Base-by-base conservation (phyloP, 192 early-diverging fungal genomes). In the Ambispora gerdemannii region DNA sequence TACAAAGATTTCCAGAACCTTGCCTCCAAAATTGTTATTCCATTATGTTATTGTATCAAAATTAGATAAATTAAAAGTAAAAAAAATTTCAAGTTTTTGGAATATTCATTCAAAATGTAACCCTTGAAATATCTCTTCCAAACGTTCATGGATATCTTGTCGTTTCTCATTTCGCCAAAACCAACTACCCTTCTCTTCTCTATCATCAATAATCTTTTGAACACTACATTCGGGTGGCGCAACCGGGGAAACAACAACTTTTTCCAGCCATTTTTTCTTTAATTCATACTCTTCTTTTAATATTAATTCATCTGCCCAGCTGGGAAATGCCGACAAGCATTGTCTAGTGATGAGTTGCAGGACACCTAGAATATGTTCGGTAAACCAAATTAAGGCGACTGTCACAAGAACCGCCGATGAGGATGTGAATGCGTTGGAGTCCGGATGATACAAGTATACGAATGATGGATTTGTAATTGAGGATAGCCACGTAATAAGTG, bases 381-480 rank as follows among this genome's bases (percentile, higher is more conserved):
- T 71, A 33, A 75, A 34, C 51, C 77, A 65, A 50, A 82, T 74
- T 11, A 71, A 43, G 32, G 32, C 53, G n/a, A 69, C 30, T 7
- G 31, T 55, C 10, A 69, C 50, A 4, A 69, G 17, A 25, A 69
- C 75, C 70, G 50, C 63, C 63, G 19, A 77, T 34, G 22, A 71
- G 78, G 47, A 74, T 66, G 49, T 73, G 75, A 51, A 69, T 19
- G 19, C 78, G 72, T 67, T 79, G 67, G 35, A 72, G 61, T 28
- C 73, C 53, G 80, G 74, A 60, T 81, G 77, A 74, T 83, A 87
- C 1, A 87, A 51, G 49, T 87, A 84, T 3, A 80, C 67, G 53
- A 84, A 78, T 1, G 85, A 87, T 20, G 83, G 77, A 36, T 80
- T 84, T 11, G 85, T 87, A 58, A 87, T 74, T n/a, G 85, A 83